Evolutionary conservation across 2,329 filamentous ascomycete genomes (phyloP), one percentile per base, ranked within the genome.

Genomic region (Cercospora beticola): DNA sequence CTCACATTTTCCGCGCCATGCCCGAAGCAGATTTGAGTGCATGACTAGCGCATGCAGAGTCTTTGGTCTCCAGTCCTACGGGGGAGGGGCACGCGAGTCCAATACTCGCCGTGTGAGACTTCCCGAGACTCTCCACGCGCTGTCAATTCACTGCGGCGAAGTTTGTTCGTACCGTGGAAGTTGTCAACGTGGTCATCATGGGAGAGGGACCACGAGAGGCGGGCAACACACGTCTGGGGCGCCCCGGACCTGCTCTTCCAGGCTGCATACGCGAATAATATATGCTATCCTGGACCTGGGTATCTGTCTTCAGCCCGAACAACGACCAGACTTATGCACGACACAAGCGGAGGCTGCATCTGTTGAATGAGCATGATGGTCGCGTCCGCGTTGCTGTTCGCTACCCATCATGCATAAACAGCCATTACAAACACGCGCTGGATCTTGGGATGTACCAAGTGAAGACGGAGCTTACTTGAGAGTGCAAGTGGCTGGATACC

Each of bases 1-100:
- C n/a, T 49, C 59, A 36, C 30, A 36, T 40, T 26, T 4, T 49
- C 26, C 21, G 14, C 59, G 18, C 59, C 33, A 46, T 62, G 21
- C 59, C 59, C 31, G 21, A 43, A 40, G 16, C 59, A 62, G 59
- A 62, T 26, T n/a, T 26, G 26, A 21, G 12, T 49, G 59, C 59
- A 62, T 62, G n/a, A 28, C 59, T 62, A 62, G 59, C 59, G 59
- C 36, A 30, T 49, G 36, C 36, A 36, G 21, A 36, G 31, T 26
- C 58, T 61, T 61, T 61, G 58, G 9, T 26, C 18, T 49, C 18
- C 43, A 9, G 8, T 46, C 43, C n/a, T 21, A 21, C 18, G 18
- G 18, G 1, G 46, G 46, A 52, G 46, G 46, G 46, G 46, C 46
- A 52, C 46, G 46, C 18, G 46, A 52, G 21, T 26, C 21, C 46